phyloP scores from a whole-genome alignment of 169 alveolate species.

The Cryptosporidium canis region DNA sequence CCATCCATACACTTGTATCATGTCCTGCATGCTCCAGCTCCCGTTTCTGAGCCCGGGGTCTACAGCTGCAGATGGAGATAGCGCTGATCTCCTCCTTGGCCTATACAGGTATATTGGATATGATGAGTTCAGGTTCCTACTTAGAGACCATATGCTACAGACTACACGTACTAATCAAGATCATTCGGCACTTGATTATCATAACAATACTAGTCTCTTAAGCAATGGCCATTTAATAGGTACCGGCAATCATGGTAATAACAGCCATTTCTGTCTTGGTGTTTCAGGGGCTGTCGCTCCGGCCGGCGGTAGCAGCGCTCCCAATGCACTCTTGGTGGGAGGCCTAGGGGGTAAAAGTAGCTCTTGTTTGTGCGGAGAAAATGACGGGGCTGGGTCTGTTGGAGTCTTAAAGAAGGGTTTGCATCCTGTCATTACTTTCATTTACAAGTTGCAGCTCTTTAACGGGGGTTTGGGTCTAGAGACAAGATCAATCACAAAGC shows the following conservation, averaged over 20 bases:
- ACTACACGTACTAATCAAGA: no score
- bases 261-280: no score
- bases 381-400: neutral
- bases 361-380: neutral
- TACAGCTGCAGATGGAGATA: neutral
- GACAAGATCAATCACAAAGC: neutral
- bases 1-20: slow-evolving; percentile 44
- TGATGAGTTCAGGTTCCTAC: slow-evolving; percentile 37
- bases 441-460: neutral
- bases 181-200: no score
- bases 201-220: no score
- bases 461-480: neutral
- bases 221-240: no score
- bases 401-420: slow-evolving; percentile 17
- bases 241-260: no score
- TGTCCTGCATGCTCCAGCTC: slow-evolving; percentile 45
- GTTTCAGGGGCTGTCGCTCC: neutral
- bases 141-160: no score
- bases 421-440: slow-evolving; percentile 25
- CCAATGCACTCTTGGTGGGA: neutral
- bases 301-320: neutral
- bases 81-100: slow-evolving; percentile 12
- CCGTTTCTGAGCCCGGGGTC: neutral
- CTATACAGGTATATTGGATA: slow-evolving; percentile 18
- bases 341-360: neutral